A percentile compares a stretch with the other conserved stretches of the same genome.
phyloP scores from a whole-genome alignment of 2,329 filamentous ascomycete genomes.

The Trichothecium sympodiale region DNA sequence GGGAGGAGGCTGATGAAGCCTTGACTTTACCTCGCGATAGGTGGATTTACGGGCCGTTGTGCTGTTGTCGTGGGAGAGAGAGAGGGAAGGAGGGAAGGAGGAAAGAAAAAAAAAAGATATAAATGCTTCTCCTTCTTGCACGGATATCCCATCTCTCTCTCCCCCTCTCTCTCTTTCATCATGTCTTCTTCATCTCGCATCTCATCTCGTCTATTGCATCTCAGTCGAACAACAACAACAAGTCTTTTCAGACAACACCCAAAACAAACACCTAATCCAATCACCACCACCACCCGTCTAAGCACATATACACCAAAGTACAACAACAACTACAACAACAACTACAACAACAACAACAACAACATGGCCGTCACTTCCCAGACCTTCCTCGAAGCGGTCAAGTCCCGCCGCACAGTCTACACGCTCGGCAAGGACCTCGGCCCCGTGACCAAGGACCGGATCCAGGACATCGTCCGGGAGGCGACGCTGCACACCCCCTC shows the following conservation, averaged over 20 bases:
- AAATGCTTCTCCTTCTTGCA: no score
- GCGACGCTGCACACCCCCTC: conserved; percentile 61
- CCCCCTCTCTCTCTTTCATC: background rate
- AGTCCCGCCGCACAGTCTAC: conserved; percentile 62
- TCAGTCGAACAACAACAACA: conserved; percentile 2
- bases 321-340: conserved; percentile 3
- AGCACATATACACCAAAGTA: conserved; percentile 1
- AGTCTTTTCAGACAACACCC: conserved; percentile 4
- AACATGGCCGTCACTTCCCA: conserved; percentile 72
- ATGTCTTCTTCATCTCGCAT: background rate
- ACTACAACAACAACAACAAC: conserved; percentile 49
- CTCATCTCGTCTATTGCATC: background rate
- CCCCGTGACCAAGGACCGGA: conserved; percentile 34
- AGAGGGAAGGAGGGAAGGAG: no score
- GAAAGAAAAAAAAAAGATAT: no score
- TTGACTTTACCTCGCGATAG: no score
- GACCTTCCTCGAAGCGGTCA: conserved; percentile 66
- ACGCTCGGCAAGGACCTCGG: conserved; percentile 49
- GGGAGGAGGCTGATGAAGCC: no score
- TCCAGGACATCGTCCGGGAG: conserved; percentile 54
- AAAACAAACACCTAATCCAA: no score
- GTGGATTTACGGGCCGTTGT: no score
- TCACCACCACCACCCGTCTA: background rate
- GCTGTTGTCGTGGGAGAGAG: no score
- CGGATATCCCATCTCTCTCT: background rate